Conservation (phyloP, 2,329 filamentous ascomycete genomes). For the Thelonectria olida region DNA sequence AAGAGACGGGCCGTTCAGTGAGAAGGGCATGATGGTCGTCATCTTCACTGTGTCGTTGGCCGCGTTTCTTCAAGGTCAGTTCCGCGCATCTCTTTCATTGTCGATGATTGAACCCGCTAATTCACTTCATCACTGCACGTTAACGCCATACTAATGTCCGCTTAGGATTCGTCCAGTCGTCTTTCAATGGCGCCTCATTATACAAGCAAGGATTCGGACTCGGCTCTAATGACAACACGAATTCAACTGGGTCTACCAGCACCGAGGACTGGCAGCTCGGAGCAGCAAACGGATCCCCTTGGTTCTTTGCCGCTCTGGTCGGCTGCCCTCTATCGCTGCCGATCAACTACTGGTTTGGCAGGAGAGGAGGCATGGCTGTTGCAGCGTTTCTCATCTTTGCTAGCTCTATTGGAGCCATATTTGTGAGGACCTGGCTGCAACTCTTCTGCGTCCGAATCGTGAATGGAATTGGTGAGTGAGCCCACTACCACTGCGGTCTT, state of each 20-base stretch:
- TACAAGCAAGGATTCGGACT: constrained; percentile 39
- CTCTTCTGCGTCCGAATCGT: constrained; percentile 48
- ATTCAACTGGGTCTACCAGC: constrained; percentile 4
- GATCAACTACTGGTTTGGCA: constrained; percentile 52
- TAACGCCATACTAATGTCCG: background rate
- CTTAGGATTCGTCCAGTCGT: constrained; percentile 54
- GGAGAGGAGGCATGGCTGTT: constrained; percentile 50
- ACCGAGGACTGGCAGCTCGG: constrained; percentile 50
- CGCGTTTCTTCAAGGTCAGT: constrained; percentile 50
- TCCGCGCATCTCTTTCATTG: background rate
- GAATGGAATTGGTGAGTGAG: constrained; percentile 49
- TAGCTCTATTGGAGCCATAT: constrained; percentile 50
- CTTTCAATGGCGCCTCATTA: constrained; percentile 52
- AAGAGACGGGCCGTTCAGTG: constrained; percentile 50
- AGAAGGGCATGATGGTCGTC: constrained; percentile 51
- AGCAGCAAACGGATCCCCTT: constrained; percentile 51
- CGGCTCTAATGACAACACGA: too few relatives aligned
- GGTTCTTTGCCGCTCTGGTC: constrained; percentile 49
- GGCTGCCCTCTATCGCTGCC: constrained; percentile 52
- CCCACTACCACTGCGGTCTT: background rate
- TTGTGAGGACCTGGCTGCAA: constrained; percentile 44
- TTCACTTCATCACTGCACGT: too few relatives aligned
- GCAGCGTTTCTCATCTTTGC: constrained; percentile 51
- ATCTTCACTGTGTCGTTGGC: constrained; percentile 54
- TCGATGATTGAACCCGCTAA: too few relatives aligned